Evolutionary conservation across 139 green algal species (phyloP).

Genomic region (Diplosphaera chodatii): DNA sequence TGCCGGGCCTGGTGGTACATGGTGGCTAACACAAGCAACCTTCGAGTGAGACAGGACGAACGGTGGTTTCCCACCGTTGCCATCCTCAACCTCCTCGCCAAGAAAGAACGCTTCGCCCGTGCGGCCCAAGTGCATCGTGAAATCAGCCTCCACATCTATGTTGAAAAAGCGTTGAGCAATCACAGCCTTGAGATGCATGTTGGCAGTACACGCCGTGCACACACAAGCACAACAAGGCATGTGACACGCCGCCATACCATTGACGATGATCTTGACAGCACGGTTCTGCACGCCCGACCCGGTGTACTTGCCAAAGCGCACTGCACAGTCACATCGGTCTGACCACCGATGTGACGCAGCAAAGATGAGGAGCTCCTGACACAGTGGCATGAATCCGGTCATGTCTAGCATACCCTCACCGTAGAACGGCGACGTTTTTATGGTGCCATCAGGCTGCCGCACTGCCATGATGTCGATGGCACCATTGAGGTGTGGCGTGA

Average conservation of each 20-base stretch:
- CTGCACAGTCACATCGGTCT: constrained; percentile 32
- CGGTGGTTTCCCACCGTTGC: no score
- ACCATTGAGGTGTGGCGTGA: constrained; percentile 66
- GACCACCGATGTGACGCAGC: no score
- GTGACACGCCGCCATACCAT: constrained; percentile 63
- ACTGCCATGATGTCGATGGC: constrained; percentile 91
- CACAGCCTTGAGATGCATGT: no score
- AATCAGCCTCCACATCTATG: constrained; percentile 46
- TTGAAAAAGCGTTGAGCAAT: no score
- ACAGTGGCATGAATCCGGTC: no score
- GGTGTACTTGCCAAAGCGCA: constrained; percentile 93
- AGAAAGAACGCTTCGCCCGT: constrained; percentile 78
- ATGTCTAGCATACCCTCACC: no score
- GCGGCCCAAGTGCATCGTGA: constrained; percentile 71
- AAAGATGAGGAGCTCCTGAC: no score
- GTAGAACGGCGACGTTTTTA: constrained; percentile 84
- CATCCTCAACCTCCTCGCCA: constrained; percentile 40
- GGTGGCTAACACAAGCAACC: no score
- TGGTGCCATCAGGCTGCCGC: constrained; percentile 70
- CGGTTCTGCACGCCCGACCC: constrained; percentile 64
- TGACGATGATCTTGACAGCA: constrained; percentile 65
- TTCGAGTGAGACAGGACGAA: no score
- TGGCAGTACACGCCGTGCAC: no score
- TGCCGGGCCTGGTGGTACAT: no score
- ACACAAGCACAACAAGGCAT: no score